Evolutionary conservation across 129 eudicot species (phyloP), one percentile per base, ranked within the genome.

Genomic region (Artemisia annua): DNA sequence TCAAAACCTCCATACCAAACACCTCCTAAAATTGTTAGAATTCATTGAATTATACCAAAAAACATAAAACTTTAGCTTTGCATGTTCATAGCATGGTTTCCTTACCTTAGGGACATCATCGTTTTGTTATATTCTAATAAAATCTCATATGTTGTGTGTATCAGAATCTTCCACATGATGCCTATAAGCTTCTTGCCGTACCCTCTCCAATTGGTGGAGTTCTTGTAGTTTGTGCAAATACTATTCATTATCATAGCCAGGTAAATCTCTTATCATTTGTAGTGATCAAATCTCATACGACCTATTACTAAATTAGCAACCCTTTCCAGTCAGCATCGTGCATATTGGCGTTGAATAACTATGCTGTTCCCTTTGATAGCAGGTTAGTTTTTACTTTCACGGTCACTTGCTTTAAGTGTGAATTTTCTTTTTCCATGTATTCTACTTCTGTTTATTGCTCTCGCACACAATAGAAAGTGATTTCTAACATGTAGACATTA

Each of bases 191-290:
- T 69, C 97, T 95, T 80, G 91, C 99, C 16, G 99, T 95, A 76
- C 99, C 99, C 67, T 84, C 99, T 78, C 99, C 99, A 67, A 81
- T 94, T 77, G 99, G 99, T 66, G 99, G 99, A 69, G 96, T 95
- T 74, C 81, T 95, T 75, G 90, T 88, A 39, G 81, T 95, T 67
- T 78, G 91, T 83, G 88, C 96, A 58, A 95, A 95, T 85, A 82
- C 91, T 43, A 82, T 95, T 73, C 91, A 95, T 85, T 95, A 95
- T 82, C 99, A 95, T 65, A 95, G 99, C 74, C 99, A 93, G 98
- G 98, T 93, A 71, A 50, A 58, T 67, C 48, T 49, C 44, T n/a
- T 55, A 13, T 39, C 49, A 46, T 55, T 57, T 20, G 59, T 54
- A 66, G 79, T 44, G 11, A 39, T 17, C 19, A 46, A 67, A 19